These are phyloP conservation scores for Echium plantagineum DNA, from an alignment of 257 asterid species.

Conservation along the genomic window DNA sequence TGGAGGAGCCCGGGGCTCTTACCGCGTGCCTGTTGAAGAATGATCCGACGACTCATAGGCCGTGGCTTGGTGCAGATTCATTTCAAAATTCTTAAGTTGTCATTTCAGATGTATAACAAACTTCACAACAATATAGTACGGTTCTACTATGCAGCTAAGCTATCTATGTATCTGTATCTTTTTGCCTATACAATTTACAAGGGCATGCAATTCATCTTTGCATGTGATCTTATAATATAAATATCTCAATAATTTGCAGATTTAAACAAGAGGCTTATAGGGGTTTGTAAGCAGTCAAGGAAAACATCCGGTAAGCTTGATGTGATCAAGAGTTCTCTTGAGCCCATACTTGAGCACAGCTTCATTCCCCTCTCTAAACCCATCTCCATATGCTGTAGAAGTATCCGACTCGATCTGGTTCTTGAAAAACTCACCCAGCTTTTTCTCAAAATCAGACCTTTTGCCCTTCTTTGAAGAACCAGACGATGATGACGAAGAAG, in stretches of 20 bases:
- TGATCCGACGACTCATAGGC: too few relatives aligned
- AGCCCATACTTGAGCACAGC: constrained; percentile 73
- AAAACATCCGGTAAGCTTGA: constrained; percentile 64
- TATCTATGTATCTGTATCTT: not conserved
- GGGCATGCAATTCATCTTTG: not conserved
- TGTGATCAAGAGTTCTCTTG: constrained; percentile 77
- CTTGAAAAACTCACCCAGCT: constrained; percentile 69
- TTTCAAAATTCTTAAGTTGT: too few relatives aligned
- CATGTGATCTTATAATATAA: too few relatives aligned
- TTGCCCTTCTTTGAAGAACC: constrained; percentile 80
- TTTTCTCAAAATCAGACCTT: constrained; percentile 71
- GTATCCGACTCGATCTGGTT: constrained; percentile 83
- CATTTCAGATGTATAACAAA: too few relatives aligned
- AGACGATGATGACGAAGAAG: constrained; percentile 49
- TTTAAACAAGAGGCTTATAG: not conserved
- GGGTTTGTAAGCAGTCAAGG: constrained; percentile 23
- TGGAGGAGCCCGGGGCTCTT: too few relatives aligned
- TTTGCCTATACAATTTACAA: not conserved
- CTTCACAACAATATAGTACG: not conserved
- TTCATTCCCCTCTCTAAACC: constrained; percentile 67
- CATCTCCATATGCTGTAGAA: constrained; percentile 85
- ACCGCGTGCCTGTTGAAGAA: too few relatives aligned
- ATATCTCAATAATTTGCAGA: not conserved
- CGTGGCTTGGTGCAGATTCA: too few relatives aligned
- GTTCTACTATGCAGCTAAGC: not conserved